These are phyloP conservation scores for Luffa aegyptiaca DNA, from an alignment of 306 rosid genomes.

Conservation along the genomic window DNA sequence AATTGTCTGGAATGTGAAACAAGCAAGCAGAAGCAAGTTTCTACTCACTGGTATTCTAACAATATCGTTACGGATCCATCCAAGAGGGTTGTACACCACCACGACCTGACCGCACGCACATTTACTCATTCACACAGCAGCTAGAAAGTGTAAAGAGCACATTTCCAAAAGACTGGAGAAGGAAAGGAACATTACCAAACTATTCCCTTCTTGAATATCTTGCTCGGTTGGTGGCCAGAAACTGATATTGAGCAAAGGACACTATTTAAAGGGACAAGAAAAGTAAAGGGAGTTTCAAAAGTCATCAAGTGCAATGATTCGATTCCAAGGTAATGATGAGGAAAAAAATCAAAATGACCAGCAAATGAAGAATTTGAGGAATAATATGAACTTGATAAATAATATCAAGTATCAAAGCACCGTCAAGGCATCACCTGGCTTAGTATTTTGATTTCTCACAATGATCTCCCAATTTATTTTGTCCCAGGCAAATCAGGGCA, in stretches of 20 bases:
- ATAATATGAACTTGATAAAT: constrained; percentile 2
- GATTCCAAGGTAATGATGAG: too few species aligned
- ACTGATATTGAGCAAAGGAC: constrained; percentile 81
- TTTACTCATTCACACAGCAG: not conserved
- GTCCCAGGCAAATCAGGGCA: constrained; percentile 52
- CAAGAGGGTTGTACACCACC: constrained; percentile 82
- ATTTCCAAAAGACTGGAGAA: not conserved
- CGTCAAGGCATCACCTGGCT: constrained; percentile 41
- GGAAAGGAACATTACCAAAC: constrained; percentile 49
- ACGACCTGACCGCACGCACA: constrained; percentile 36
- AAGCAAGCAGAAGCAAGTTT: not conserved
- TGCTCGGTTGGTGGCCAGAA: constrained; percentile 80
- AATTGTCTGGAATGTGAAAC: not conserved
- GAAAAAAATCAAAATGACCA: not conserved
- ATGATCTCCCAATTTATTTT: constrained; percentile 29
- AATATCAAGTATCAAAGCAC: not conserved
- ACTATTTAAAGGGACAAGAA: constrained; percentile 30
- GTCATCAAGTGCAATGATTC: not conserved
- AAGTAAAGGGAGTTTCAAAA: not conserved
- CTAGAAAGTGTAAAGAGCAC: not conserved
- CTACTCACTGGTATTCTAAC: constrained; percentile 70
- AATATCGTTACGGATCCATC: constrained; percentile 79
- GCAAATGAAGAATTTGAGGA: not conserved
- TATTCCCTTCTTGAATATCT: constrained; percentile 41
- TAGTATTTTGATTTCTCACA: constrained; percentile 25